Evolutionary conservation across 2,329 filamentous ascomycete species (phyloP).

Genomic region (Magnaporthiopsis rhizophila): DNA sequence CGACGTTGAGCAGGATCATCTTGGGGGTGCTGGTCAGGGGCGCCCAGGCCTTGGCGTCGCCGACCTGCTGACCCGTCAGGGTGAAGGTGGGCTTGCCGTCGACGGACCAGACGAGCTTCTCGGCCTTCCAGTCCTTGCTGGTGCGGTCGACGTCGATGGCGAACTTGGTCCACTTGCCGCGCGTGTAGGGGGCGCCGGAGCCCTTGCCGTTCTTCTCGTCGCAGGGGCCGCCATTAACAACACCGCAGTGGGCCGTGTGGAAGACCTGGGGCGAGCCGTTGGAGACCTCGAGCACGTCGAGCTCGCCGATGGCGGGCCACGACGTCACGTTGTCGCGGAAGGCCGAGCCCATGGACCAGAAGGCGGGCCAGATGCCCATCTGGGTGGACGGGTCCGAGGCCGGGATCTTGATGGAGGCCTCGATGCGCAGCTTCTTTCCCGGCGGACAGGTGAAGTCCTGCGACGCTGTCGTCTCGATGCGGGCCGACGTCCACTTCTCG

Average conservation of each 20-base stretch:
- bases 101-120: conserved; percentile 43
- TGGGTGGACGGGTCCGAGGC: conserved; percentile 17
- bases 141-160: conserved; percentile 42
- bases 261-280: conserved; percentile 28
- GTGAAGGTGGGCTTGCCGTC: conserved; percentile 36
- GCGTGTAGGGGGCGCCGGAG: conserved; percentile 14
- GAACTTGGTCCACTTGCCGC: conserved; percentile 36
- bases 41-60: conserved; percentile 38
- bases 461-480: conserved; percentile 29
- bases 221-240: conserved; percentile 29
- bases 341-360: conserved; percentile 34
- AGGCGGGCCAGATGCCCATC: conserved; percentile 37
- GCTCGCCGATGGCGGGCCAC: conserved; percentile 35
- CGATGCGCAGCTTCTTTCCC: conserved; percentile 28
- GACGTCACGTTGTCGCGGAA: conserved; percentile 29
- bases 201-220: conserved; percentile 30
- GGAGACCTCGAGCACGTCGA: conserved; percentile 36
- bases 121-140: conserved; percentile 32
- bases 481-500: conserved; percentile 33
- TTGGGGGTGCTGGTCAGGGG: conserved; percentile 40
- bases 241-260: conserved; percentile 35
- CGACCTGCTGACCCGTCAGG: conserved; percentile 35
- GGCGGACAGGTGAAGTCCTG: conserved; percentile 26
- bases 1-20: conserved; percentile 47
- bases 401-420: conserved; percentile 31